Conservation (phyloP, 768 basidiomycete species). For the Porphyrellus cyaneotinctus region DNA sequence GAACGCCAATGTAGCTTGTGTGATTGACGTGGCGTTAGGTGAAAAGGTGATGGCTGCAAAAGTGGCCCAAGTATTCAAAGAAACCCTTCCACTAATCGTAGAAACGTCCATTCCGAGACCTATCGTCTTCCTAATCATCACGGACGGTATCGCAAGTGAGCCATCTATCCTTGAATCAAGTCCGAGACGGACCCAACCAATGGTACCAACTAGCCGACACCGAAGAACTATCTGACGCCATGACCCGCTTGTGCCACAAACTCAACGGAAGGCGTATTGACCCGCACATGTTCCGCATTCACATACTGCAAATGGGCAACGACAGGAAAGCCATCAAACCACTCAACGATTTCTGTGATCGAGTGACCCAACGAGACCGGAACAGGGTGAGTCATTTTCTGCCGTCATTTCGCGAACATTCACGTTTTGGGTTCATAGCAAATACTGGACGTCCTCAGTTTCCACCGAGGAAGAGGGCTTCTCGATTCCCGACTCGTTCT, state of each 20-base stretch:
- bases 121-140: slow-evolving; percentile 16
- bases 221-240: slow-evolving; percentile 7
- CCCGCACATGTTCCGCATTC: slow-evolving; percentile 21
- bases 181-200: neutral
- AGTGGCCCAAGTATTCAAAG: slow-evolving; percentile 19
- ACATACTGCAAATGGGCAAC: slow-evolving; percentile 23
- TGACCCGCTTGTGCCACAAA: slow-evolving; percentile 7
- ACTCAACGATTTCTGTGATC: slow-evolving; percentile 20
- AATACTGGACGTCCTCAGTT: slow-evolving; percentile 21
- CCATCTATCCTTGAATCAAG: neutral
- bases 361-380: slow-evolving; percentile 12
- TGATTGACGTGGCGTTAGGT: neutral
- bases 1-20: neutral
- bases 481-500: slow-evolving; percentile 15
- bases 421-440: slow-evolving; percentile 5
- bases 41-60: slow-evolving; percentile 15
- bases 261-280: slow-evolving; percentile 7
- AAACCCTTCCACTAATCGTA: slow-evolving; percentile 2
- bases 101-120: slow-evolving; percentile 6
- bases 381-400: slow-evolving; percentile 9
- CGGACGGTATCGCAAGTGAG: slow-evolving; percentile 21
- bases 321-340: slow-evolving; percentile 22
- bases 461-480: slow-evolving; percentile 22
- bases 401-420: neutral
- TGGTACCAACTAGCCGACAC: slow-evolving; percentile 9